These are phyloP conservation scores for Petrea volubilis DNA, from an alignment of 257 asterid genomes.

Conservation along the genomic window DNA sequence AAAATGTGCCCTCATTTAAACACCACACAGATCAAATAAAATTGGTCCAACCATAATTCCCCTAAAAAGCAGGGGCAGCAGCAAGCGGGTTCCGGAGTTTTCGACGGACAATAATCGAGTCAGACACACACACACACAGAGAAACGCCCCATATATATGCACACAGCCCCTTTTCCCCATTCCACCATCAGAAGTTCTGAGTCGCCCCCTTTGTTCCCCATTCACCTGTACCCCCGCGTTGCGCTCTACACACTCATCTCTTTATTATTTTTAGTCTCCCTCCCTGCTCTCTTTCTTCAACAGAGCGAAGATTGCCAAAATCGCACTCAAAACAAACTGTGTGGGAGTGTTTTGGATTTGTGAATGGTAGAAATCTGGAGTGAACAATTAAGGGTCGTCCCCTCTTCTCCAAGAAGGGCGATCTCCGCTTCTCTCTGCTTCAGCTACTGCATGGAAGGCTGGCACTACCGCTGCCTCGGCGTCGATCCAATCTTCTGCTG, in stretches of 20 bases:
- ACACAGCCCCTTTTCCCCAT: too few species aligned
- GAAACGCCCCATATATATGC: background rate
- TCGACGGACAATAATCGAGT: background rate
- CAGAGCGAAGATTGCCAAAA: too few species aligned
- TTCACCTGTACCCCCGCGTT: background rate
- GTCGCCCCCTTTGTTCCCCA: background rate
- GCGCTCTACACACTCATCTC: too few species aligned
- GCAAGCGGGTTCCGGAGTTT: background rate
- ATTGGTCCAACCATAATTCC: background rate
- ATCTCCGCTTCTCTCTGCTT: constrained; percentile 59
- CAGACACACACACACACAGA: background rate
- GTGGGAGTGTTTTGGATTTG: constrained; percentile 12
- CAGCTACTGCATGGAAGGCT: constrained; percentile 89
- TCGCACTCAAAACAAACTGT: too few species aligned
- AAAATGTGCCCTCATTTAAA: too few species aligned
- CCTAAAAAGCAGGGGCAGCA: background rate
- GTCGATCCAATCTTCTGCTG: constrained; percentile 53
- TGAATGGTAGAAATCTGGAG: constrained; percentile 76
- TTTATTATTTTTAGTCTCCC: too few species aligned
- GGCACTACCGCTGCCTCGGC: constrained; percentile 96
- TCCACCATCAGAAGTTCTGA: background rate
- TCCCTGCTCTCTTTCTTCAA: too few species aligned
- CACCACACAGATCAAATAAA: background rate
- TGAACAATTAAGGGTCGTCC: constrained; percentile 70
- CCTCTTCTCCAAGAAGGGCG: constrained; percentile 69